Evolutionary conservation across 202 grass and related monocot genomes (phyloP).

Genomic region (Carex sylvatica): DNA sequence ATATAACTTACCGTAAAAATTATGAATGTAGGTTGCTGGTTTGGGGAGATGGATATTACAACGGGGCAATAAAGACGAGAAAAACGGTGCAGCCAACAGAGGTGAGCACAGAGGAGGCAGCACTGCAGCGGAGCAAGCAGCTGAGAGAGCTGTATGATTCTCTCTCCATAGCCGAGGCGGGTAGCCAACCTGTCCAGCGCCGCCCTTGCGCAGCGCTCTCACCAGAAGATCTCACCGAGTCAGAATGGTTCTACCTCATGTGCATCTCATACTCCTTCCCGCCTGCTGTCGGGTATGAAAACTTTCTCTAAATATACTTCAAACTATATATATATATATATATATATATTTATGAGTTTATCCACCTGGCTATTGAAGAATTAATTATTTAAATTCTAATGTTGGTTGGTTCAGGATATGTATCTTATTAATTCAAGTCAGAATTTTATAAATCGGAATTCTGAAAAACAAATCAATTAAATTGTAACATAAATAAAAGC

Average conservation of each 20-base stretch:
- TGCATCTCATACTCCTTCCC: conserved; percentile 81
- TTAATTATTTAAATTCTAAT: neutral
- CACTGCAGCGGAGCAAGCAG: conserved; percentile 60
- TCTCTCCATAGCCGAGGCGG: conserved; percentile 32
- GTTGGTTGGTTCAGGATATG: neutral
- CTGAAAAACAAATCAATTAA: too few relatives aligned
- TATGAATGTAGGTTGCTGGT: conserved; percentile 42
- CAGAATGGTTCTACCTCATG: conserved; percentile 99
- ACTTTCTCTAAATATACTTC: neutral
- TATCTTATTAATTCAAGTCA: too few relatives aligned
- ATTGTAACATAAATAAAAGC: too few relatives aligned
- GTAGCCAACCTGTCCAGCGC: conserved; percentile 22
- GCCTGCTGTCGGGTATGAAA: conserved; percentile 48
- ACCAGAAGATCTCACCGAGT: conserved; percentile 88
- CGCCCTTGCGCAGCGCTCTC: conserved; percentile 67
- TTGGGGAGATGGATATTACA: conserved; percentile 88
- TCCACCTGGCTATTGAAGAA: neutral
- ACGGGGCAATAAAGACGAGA: conserved; percentile 78
- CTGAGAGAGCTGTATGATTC: conserved; percentile 77
- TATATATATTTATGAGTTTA: neutral
- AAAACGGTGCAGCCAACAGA: conserved; percentile 60
- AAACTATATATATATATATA: neutral
- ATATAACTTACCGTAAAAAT: neutral
- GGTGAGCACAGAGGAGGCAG: conserved; percentile 38
- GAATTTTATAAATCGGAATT: too few relatives aligned